Base-by-base conservation (phyloP, 164 flowering plant genomes). In the Dillenia suffruticosa region DNA sequence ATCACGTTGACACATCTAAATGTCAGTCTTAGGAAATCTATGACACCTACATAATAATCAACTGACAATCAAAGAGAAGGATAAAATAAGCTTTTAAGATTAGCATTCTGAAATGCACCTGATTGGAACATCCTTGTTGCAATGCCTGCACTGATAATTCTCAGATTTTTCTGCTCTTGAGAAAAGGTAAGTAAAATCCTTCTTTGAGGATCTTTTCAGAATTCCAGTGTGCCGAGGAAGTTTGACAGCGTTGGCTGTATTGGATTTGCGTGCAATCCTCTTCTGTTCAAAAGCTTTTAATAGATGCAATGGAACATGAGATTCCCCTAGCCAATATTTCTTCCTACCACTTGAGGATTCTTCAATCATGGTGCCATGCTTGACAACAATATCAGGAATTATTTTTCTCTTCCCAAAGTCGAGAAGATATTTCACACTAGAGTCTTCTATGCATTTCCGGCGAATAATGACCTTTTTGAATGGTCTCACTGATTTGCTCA, bases 381-480 rank as follows among this genome's bases (percentile, higher is more conserved):
- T 81, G 60, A 60, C 58, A 48, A 95, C 97, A 73, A 76, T 67
- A 16, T 89, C 88, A 52, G 99, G 97, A 48, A 95, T 81, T 64
- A 59, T 66, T 72, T 77, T 86, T 76, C 99, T 88, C 76, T 87
- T 95, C 51, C 99, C 97, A 82, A 95, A 95, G 76, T 95, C 97
- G 52, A 95, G 82, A 68, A 95, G 91, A 78, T 92, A 92, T 68
- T 83, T 89, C 44, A 72, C 79, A 19, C 59, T 24, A 50, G 76
- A 45, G 57, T 85, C 90, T 64, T 86, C 90, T 6, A 70, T 46
- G 63, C 70, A 69, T 74, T 89, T 95, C 69, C 87, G 73, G 32
- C 97, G 90, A 46, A 95, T 64, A 58, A 76, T 74, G 58, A 78
- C 90, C 72, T 92, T 95, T 76, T 87, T 95, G 74, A 92, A 92